Conservation (phyloP, 768 basidiomycete species). For the Antrodiella citrinella region DNA sequence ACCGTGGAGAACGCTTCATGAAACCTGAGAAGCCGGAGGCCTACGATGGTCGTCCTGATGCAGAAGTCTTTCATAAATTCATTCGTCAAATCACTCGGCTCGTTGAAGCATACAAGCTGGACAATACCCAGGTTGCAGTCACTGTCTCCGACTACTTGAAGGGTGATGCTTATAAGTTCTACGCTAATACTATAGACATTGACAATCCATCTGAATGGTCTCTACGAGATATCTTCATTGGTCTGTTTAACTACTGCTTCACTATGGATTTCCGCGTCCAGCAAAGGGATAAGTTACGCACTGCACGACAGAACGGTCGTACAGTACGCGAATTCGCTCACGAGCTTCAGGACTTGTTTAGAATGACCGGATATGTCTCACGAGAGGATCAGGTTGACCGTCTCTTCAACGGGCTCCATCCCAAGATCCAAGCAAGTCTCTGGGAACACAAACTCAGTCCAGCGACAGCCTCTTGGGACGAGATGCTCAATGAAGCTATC, state of each 20-base stretch:
- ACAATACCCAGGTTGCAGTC: background rate
- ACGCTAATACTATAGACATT: conserved; percentile 12
- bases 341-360: conserved; percentile 11
- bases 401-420: conserved; percentile 27
- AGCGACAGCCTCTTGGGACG: conserved; percentile 16
- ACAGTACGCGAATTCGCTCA: conserved; percentile 10
- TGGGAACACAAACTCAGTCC: conserved; percentile 24
- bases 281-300: conserved; percentile 4
- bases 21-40: conserved; percentile 6
- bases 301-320: background rate
- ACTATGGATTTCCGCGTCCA: conserved; percentile 12
- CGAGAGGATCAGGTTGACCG: conserved; percentile 20
- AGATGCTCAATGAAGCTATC: conserved; percentile 23
- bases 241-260: conserved; percentile 19
- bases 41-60: conserved; percentile 6
- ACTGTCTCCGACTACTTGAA: conserved; percentile 12
- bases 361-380: conserved; percentile 7
- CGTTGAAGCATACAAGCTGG: conserved; percentile 1
- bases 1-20: background rate
- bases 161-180: conserved; percentile 18
- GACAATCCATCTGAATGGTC: conserved; percentile 8
- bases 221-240: conserved; percentile 8
- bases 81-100: conserved; percentile 3
- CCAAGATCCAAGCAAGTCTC: conserved; percentile 20
- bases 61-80: conserved; percentile 7